A percentile compares a stretch with the other conserved stretches of the same genome.
These are phyloP conservation scores for Neurospora sp. DNA, from an alignment of 2,329 filamentous ascomycete species.

Conservation along the genomic window DNA sequence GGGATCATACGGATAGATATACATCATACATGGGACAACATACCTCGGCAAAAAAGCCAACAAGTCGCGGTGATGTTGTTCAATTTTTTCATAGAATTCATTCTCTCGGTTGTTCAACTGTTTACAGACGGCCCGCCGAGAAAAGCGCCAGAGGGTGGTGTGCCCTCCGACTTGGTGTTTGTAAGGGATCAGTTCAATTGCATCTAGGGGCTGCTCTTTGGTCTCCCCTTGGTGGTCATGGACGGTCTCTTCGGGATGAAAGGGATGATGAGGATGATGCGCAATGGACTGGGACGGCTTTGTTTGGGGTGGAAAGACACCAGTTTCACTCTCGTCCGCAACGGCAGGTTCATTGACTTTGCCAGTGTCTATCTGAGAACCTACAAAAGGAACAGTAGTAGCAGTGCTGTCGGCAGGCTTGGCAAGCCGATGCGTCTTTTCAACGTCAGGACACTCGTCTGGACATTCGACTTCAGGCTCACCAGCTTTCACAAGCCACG, in stretches of 20 bases:
- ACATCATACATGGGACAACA: conserved; percentile 21
- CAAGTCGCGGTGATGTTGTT: conserved; percentile 81
- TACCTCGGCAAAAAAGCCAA: conserved; percentile 84
- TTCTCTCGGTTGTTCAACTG: conserved; percentile 97
- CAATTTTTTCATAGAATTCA: conserved; percentile 95
- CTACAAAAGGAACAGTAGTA: conserved; percentile 10
- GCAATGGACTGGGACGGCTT: conserved; percentile 29
- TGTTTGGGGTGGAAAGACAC: conserved; percentile 17
- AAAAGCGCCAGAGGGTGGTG: conserved; percentile 93
- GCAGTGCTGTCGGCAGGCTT: conserved; percentile 10
- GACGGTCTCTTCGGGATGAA: conserved; percentile 30
- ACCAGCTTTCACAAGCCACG: conserved; percentile 51
- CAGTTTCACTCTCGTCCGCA: conserved; percentile 32
- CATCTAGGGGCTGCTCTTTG: conserved; percentile 59
- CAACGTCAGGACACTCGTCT: conserved; percentile 21
- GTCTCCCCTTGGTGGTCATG: conserved; percentile 42
- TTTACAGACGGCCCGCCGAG: conserved; percentile 90
- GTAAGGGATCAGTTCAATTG: conserved; percentile 93
- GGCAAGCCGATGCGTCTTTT: conserved; percentile 18
- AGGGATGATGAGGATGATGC: conserved; percentile 14
- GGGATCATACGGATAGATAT: conserved; percentile 5
- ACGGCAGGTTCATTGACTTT: conserved; percentile 29
- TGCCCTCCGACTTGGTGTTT: conserved; percentile 96
- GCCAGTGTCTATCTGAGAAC: conserved; percentile 18
- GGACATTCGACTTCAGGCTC: conserved; percentile 32